Evolutionary conservation across 768 basidiomycete species (phyloP), one percentile per base, ranked within the genome.

Genomic region (Leccinum sublutescens): DNA sequence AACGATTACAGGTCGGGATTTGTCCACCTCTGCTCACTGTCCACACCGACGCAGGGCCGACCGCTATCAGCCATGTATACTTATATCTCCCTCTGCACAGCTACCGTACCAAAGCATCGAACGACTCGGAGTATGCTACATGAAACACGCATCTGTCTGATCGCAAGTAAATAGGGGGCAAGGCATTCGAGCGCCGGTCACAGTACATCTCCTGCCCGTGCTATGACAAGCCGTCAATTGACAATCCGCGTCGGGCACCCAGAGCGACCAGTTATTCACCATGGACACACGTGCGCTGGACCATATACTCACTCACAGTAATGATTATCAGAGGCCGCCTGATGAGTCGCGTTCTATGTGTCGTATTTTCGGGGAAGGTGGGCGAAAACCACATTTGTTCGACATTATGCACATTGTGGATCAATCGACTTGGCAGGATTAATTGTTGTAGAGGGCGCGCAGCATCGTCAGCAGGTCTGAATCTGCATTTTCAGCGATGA

Each of bases 251-350:
- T 19, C 29, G 23, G 12, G 5, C 21, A 4, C 29, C 2, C 58
- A 79, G 77, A 50, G 58, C 6, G 56, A 70, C 17, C 77, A 81
- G 6, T 69, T 90, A 10, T 79, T 79, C 67, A 88, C 86, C 0
- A 68, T 77, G 54, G 91, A 91, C 64, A 74, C 82, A 0, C 81
- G 82, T 27, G 89, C 88, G 0, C 43, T 92, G 36, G 79, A 80
- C 47, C 84, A 91, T 62, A 76, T 93, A 53, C 74, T 93, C 14
- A 77, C 79, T 60, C 84, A 88, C 56, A 74, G 73, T 25, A 69
- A 79, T 33, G 72, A 77, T 43, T 90, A 86, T 61, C 80, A 82
- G 59, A 90, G 89, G 62, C 78, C 86, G 0, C 74, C 76, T 11
- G 61, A 67, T 1, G 63, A 74, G 80, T 25, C 25, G 11, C 75